Conservation (phyloP, 208 protist species). For the Acanthamoeba culbertsoni region DNA sequence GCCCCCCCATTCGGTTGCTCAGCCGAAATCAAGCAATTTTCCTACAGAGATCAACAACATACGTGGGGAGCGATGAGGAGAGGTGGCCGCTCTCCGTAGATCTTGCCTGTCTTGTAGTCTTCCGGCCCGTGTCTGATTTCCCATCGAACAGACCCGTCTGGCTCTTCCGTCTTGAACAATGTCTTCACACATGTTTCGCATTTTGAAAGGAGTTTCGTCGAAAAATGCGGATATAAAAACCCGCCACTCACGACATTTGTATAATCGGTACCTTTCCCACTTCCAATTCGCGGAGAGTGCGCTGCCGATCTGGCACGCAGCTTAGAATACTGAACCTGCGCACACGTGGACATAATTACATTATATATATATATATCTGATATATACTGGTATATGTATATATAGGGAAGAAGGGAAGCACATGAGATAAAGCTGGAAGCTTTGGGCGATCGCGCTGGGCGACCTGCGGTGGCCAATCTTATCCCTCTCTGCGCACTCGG, state of each 20-base stretch:
- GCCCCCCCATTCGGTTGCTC: too few relatives aligned
- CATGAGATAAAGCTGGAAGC: constrained; percentile 46
- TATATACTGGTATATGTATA: too few relatives aligned
- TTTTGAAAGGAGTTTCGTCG: neutral
- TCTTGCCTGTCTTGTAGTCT: constrained; percentile 58
- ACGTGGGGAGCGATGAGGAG: constrained; percentile 15
- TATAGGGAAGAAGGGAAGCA: neutral
- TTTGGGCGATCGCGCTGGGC: neutral
- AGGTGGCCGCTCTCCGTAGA: constrained; percentile 12
- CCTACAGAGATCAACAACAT: neutral
- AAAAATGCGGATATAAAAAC: neutral
- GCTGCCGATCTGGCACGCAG: constrained; percentile 36
- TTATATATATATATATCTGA: too few relatives aligned
- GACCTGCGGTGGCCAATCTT: neutral
- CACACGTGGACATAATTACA: too few relatives aligned
- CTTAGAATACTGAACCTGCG: constrained; percentile 10
- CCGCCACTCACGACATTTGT: too few relatives aligned
- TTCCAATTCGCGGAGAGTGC: constrained; percentile 29
- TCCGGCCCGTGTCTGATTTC: neutral
- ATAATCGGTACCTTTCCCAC: neutral
- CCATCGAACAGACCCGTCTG: neutral
- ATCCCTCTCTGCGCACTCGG: neutral
- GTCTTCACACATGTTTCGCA: neutral
- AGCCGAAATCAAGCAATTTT: neutral
- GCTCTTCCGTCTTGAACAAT: neutral